Percentiles rank a stretch among this genome's conserved stretches.
These are phyloP conservation scores for Acorus calamus DNA, from an alignment of 106 monocot genomes.

Conservation along the genomic window DNA sequence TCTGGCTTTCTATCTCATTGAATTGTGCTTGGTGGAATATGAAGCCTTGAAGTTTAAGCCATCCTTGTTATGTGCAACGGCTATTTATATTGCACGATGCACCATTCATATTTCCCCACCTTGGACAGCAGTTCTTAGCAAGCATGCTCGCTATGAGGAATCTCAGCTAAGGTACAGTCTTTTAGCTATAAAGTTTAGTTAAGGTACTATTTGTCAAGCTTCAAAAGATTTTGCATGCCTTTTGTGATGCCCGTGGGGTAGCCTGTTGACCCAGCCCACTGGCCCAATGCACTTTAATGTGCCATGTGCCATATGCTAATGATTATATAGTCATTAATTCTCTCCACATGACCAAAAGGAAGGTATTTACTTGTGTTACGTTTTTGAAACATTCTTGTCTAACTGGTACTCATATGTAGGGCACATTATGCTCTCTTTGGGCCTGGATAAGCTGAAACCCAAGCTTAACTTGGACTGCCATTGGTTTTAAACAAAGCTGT, in stretches of 20 bases:
- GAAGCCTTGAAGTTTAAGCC: constrained; percentile 41
- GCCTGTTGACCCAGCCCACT: too few relatives aligned
- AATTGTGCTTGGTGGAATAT: constrained; percentile 38
- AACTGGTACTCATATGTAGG: too few relatives aligned
- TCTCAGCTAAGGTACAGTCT: constrained; percentile 28
- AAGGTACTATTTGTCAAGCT: not conserved
- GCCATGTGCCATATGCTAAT: too few relatives aligned
- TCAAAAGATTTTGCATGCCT: not conserved
- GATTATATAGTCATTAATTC: too few relatives aligned
- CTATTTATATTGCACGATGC: constrained; percentile 41
- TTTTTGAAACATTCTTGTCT: too few relatives aligned
- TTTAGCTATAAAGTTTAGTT: not conserved
- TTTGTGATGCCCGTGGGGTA: not conserved
- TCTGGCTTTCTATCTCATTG: constrained; percentile 42
- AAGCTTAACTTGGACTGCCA: too few relatives aligned
- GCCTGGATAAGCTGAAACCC: too few relatives aligned
- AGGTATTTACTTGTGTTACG: too few relatives aligned
- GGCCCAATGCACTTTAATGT: too few relatives aligned
- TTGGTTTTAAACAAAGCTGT: too few relatives aligned
- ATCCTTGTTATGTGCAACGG: constrained; percentile 43
- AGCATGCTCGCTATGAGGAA: constrained; percentile 31
- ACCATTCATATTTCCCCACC: constrained; percentile 21
- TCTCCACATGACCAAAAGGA: too few relatives aligned
- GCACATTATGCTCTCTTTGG: too few relatives aligned
- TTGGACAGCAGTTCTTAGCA: constrained; percentile 32